Base-by-base conservation (phyloP, 805 yeast genomes). In the Hanseniaspora valbyensis region DNA sequence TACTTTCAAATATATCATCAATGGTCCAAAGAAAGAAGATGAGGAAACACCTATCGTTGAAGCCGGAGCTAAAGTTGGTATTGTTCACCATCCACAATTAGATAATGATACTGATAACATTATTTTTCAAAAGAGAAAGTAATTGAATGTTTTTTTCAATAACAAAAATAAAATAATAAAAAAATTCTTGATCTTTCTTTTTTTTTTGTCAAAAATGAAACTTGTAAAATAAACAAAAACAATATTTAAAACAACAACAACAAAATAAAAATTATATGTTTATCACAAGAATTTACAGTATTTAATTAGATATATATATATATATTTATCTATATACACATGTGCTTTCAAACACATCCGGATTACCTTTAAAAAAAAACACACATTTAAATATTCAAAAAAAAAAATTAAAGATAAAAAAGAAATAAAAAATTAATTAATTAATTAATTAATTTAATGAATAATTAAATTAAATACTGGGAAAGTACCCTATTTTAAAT, bases 1-100 rank as follows among this genome's bases (percentile, higher is more conserved):
- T 59, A 76, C 80, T 22, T 50, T 78, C 46, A 66, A 73, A 53
- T 82, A 85, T 65, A 71, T 86, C 49, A 48, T 78, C 29, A 70
- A 71, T 51, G 85, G 87, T 52, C 50, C 46, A 21, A 13, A 34
- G 28, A 50, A 48, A 30, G 24, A 44, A 36, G 26, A 18, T 22
- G 26, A 32, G 6, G n/a, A n/a, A n/a, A n/a, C n/a, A n/a, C 30
- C 42, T 5, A 16, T 24, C 13, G 41, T 21, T 21, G 34, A 18
- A 32, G 40, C 14, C 22, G 28, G 14, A 32, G 24, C 26, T 29
- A 52, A 45, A 16, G 36, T 14, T 5, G 52, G 33, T 4, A 24
- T 21, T 6, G 44, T 53, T 22, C 49, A 48, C 19, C 53, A 32
- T 12, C 53, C 49, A 18, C 44, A 41, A 14, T 26, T 42, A 16